Evolutionary conservation across 768 basidiomycete genomes (phyloP), one percentile per base, ranked within the genome.

Genomic region (Asterophora lycoperdoides): DNA sequence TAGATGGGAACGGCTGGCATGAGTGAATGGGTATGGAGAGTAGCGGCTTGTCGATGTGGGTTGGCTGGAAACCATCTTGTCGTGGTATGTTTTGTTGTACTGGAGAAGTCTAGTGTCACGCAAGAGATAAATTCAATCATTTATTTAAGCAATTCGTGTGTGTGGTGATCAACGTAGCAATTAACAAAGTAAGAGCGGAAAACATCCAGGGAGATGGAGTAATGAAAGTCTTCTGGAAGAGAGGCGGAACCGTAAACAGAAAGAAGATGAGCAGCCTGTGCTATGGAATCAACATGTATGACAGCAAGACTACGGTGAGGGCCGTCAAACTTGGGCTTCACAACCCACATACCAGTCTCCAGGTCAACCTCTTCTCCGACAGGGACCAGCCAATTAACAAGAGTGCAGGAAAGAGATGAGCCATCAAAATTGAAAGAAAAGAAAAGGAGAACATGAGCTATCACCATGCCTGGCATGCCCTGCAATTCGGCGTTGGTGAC

Each of bases 371-470:
- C 2, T 8, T 38, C 36, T 23, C 28, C 37, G n/a, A 28, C 23
- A 2, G 20, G 38, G 15, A 51, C 29, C 26, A 51, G 36, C 49
- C 49, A 51, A 30, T 51, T 45, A 11, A 51, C 37, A 5, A 45
- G 18, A 1, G 49, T 44, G 41, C 49, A 51, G 1, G 55, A 56
- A 9, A 40, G 28, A 23, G 43, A 8, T 1, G 10, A 37, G 6
- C 44, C 36, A 2, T 44, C 15, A 45, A 61, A 54, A 0, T 23
- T 43, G 46, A 68, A 68, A 0, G 64, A 67, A 43, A 70, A 68
- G 20, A 68, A 58, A 0, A 70, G 56, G 4, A 45, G 56, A 5
- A 65, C 52, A 2, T 56, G 61, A 2, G 52, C 65, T 29, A 70
- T 51, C 0, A 46, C 32, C 53, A 69, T 48, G 0, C 67, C 68